Conservation (phyloP, 441 rosid species). For the Populus hybrid region DNA sequence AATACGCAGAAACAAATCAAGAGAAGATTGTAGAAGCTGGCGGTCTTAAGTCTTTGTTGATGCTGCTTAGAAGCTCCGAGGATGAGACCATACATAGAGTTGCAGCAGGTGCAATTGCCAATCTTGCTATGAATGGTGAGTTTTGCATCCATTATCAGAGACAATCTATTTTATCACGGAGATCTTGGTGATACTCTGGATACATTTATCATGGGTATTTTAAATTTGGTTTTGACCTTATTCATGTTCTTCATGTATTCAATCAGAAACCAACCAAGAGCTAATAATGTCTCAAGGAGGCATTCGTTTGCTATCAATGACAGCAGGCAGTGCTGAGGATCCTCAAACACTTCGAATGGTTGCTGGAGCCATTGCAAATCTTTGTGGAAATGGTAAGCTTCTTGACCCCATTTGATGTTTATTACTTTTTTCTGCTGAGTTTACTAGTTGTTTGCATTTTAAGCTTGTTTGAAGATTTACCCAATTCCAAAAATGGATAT, state of each 20-base stretch:
- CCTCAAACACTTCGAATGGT: constrained; percentile 99
- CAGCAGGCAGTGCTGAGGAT: constrained; percentile 83
- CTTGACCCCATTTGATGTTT: not conserved
- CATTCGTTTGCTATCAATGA: constrained; percentile 61
- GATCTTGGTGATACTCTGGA: not conserved
- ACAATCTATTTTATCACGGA: not conserved
- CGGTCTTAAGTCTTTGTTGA: constrained; percentile 78
- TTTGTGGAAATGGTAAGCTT: constrained; percentile 91
- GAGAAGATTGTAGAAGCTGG: constrained; percentile 99
- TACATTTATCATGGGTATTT: not conserved
- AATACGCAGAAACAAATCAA: constrained; percentile 81
- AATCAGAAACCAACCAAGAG: constrained; percentile 90
- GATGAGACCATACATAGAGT: constrained; percentile 96
- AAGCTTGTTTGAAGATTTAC: not conserved
- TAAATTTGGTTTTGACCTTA: constrained; percentile 6
- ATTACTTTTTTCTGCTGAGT: not conserved
- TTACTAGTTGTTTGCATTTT: not conserved
- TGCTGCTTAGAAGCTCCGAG: constrained; percentile 76
- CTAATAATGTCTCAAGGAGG: constrained; percentile 97
- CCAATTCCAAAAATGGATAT: not conserved
- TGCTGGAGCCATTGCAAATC: constrained; percentile 99
- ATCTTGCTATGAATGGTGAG: constrained; percentile 98
- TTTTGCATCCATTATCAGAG: not conserved
- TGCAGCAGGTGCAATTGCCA: constrained; percentile 99
- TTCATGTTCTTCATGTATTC: constrained; percentile 9